Evolutionary conservation across 78 protist species (phyloP).

Genomic region (Ministeria vibrans): DNA sequence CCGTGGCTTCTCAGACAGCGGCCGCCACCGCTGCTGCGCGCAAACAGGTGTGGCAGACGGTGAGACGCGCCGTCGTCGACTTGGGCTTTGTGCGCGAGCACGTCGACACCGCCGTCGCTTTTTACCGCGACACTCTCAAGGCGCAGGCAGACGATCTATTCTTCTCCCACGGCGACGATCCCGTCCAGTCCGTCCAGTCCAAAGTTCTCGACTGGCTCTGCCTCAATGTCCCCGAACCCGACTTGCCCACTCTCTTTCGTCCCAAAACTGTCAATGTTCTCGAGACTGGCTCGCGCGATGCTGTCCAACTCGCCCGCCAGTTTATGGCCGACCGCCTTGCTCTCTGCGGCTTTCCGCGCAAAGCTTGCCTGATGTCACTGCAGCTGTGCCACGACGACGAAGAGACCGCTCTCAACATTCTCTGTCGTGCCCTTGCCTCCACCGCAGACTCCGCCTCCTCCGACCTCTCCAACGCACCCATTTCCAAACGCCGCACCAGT

Average conservation of each 20-base stretch:
- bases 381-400: not conserved
- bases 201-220: not conserved
- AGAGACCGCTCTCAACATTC: not conserved
- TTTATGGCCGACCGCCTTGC: not conserved
- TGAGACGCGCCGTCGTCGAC: too few relatives aligned
- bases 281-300: not conserved
- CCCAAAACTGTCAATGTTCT: not conserved
- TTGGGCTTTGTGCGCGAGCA: conserved; percentile 1
- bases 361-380: not conserved
- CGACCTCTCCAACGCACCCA: too few relatives aligned
- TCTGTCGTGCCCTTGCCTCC: not conserved
- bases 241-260: not conserved
- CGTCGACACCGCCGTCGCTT: too few relatives aligned
- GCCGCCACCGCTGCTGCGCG: not conserved
- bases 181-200: not conserved
- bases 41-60: not conserved
- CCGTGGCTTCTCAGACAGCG: not conserved
- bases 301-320: not conserved
- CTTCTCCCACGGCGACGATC: not conserved
- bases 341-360: too few relatives aligned
- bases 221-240: conserved; percentile 12
- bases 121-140: too few relatives aligned
- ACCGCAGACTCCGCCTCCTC: too few relatives aligned
- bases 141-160: not conserved
- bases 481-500: too few relatives aligned